phyloP scores from a whole-genome alignment of 2,329 filamentous ascomycete species.

The Botryotinia narcissicola region DNA sequence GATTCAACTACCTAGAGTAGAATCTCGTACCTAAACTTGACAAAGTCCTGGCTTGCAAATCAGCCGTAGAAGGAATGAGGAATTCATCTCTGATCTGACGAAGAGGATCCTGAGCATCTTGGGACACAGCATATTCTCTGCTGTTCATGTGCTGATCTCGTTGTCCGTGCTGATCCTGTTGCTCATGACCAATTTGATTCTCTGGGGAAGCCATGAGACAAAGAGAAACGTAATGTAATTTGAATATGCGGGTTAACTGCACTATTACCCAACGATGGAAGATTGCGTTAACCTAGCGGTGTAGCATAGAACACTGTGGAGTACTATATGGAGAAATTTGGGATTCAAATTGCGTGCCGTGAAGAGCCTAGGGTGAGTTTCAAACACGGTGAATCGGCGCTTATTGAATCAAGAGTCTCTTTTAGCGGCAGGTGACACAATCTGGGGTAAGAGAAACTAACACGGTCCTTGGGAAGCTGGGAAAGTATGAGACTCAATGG shows the following conservation, averaged over 20 bases:
- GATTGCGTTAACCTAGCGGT: constrained; percentile 15
- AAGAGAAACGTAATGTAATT: constrained; percentile 30
- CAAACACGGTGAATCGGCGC: constrained; percentile 15
- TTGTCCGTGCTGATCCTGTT: constrained; percentile 17
- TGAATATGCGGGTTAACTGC: constrained; percentile 23
- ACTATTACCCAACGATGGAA: constrained; percentile 12
- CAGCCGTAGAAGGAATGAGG: constrained; percentile 69
- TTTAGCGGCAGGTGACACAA: constrained; percentile 30
- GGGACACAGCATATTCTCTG: constrained; percentile 38
- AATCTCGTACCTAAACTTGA: constrained; percentile 28
- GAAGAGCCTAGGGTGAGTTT: constrained; percentile 8
- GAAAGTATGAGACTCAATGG: constrained; percentile 6
- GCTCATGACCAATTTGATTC: constrained; percentile 20
- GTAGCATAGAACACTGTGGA: constrained; percentile 3
- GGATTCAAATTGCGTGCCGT: constrained; percentile 21
- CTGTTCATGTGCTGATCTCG: constrained; percentile 28
- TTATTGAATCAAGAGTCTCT: constrained; percentile 4
- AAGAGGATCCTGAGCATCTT: constrained; percentile 63
- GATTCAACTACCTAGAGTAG: constrained; percentile 14
- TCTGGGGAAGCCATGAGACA: constrained; percentile 26
- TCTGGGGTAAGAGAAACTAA: constrained; percentile 30
- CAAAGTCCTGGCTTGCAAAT: constrained; percentile 55
- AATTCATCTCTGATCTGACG: constrained; percentile 66
- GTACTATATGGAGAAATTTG: constrained; percentile 6
- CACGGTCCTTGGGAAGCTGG: constrained; percentile 16